phyloP scores from a whole-genome alignment of 169 alveolate genomes.

The Plasmodium inui region DNA sequence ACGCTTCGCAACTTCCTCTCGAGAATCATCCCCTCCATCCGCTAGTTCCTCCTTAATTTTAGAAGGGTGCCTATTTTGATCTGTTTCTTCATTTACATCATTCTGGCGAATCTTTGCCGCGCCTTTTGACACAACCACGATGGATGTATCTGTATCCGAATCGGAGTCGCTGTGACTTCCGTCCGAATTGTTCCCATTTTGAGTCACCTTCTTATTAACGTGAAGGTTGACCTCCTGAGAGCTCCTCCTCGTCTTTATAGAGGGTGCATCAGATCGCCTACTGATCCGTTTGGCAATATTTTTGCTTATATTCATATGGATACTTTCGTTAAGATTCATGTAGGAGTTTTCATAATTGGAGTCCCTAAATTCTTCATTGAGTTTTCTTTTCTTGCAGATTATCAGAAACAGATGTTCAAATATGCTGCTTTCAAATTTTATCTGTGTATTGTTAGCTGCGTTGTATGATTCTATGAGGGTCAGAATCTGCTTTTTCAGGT shows the following conservation, averaged over 20 bases:
- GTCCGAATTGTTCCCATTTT: neutral
- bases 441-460: slow-evolving; percentile 16
- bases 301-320: slow-evolving; percentile 70
- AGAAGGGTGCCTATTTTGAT: neutral
- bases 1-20: neutral
- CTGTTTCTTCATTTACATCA: neutral
- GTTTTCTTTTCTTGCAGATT: slow-evolving; percentile 47
- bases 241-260: slow-evolving; percentile 50
- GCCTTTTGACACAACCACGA: neutral
- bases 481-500: slow-evolving; percentile 58
- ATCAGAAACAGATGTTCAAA: slow-evolving; percentile 69
- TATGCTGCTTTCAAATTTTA: slow-evolving; percentile 55
- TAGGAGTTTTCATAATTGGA: slow-evolving; percentile 54
- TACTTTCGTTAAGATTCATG: slow-evolving; percentile 61
- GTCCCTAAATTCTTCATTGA: slow-evolving; percentile 68
- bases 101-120: neutral
- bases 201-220: neutral
- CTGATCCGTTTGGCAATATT: slow-evolving; percentile 22
- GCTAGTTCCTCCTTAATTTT: neutral
- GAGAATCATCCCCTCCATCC: neutral
- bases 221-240: neutral
- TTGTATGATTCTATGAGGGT: slow-evolving; percentile 42
- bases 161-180: neutral
- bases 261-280: neutral
- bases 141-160: neutral